Evolutionary conservation across 129 eudicot species (phyloP), one percentile per base, ranked within the genome.

Genomic region (Artemisia annua): DNA sequence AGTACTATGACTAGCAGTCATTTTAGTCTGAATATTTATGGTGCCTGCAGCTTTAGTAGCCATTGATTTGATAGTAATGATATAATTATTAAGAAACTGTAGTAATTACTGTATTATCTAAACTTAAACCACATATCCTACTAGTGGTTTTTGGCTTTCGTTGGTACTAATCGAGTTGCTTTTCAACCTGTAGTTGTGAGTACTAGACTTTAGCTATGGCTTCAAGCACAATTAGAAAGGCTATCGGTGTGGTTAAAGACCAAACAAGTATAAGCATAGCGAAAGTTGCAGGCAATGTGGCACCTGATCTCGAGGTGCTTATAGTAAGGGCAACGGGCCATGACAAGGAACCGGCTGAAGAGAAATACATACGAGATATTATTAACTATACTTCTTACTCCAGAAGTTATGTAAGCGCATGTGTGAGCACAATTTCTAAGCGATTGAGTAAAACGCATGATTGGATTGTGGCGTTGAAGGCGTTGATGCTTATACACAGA

Each of bases 261-360:
- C 90, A 88, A 75, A 88, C 91, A 10, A 88, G 95, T 60, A 89
- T 89, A 44, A 77, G 92, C 80, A 62, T 89, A 71, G 96, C 89
- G 26, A 89, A 89, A 55, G 92, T 89, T 66, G 81, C 91, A 0
- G 85, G 92, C 32, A 82, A 86, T 48, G 75, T 82, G n/a, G 92
- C 89, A 53, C 89, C 92, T 3, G 89, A 89, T 70, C 89, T 89
- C 14, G 96, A 89, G 75, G 87, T 89, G 50, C 67, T 83, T 28
- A 82, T 86, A 0, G 96, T 89, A n/a, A 86, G 84, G 55, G 92
- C 96, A 56, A 89, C 96, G 2, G 78, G 83, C 69, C 96, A 89
- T 19, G 89, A 89, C 54, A 72, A 73, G 35, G 96, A 84, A 24
- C 87, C 84, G 10, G 84, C 92, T 4, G 84, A 84, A 63, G 86